Percentiles rank a stretch among this genome's conserved stretches.
Conservation (phyloP, 306 rosid species). For the Citrullus colocynthis region DNA sequence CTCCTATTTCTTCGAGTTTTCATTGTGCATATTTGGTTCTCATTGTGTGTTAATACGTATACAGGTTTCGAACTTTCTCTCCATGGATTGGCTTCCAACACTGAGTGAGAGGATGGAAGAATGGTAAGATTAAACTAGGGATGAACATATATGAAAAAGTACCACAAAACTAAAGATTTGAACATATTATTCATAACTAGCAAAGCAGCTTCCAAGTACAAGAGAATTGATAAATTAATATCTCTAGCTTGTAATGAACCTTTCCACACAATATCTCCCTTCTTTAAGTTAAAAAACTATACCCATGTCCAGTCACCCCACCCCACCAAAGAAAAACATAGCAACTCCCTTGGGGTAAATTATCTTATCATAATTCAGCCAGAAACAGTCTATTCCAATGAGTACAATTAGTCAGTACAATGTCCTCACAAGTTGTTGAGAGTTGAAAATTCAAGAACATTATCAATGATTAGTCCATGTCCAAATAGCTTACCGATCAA, state of each 20-base stretch:
- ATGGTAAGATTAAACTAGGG: neutral
- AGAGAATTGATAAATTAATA: neutral
- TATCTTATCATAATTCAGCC: no score
- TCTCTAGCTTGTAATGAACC: neutral
- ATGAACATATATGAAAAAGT: neutral
- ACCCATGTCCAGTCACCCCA: neutral
- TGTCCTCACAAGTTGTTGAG: neutral
- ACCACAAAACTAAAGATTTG: neutral
- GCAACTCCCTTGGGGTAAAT: neutral
- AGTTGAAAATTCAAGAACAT: neutral
- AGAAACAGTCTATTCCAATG: neutral
- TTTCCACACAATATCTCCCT: no score
- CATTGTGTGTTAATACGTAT: constrained; percentile 74
- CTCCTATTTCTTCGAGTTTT: constrained; percentile 89
- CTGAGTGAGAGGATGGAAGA: constrained; percentile 23
- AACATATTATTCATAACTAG: neutral
- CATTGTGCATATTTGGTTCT: constrained; percentile 90
- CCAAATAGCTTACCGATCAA: neutral
- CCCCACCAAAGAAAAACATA: neutral
- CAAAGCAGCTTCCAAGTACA: neutral
- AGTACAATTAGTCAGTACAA: neutral
- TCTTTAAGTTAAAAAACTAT: neutral
- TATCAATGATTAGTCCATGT: neutral
- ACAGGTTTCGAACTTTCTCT: constrained; percentile 84
- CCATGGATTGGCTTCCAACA: constrained; percentile 92